These are phyloP conservation scores for Fistulinella cinereoalba DNA, from an alignment of 1,284 basidiomycete genomes.

Conservation along the genomic window DNA sequence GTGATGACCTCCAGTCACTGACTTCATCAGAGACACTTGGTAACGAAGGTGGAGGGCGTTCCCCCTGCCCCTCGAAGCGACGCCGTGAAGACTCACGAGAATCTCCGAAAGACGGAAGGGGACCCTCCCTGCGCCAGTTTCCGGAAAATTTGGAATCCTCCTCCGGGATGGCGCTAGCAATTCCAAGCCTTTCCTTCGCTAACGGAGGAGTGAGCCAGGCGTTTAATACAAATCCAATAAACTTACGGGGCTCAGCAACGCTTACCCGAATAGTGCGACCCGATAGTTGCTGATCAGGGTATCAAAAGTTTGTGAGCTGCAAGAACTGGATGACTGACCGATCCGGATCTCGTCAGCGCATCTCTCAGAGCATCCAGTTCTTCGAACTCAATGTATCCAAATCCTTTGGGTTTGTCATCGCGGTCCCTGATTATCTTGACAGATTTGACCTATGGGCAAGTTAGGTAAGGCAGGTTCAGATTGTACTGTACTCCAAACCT, in stretches of 20 bases:
- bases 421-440: slow-evolving; percentile 92
- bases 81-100: slow-evolving; percentile 61
- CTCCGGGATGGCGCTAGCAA: slow-evolving; percentile 44
- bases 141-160: slow-evolving; percentile 74
- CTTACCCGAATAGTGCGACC: slow-evolving; percentile 85
- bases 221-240: slow-evolving; percentile 1
- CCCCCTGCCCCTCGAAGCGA: slow-evolving; percentile 55
- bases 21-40: slow-evolving; percentile 53
- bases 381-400: slow-evolving; percentile 95
- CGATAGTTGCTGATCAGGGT: slow-evolving; percentile 55
- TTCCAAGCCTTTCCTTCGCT: slow-evolving; percentile 73
- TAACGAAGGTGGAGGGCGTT: slow-evolving; percentile 36
- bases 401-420: slow-evolving; percentile 93
- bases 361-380: slow-evolving; percentile 82
- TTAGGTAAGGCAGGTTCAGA: neutral
- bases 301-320: slow-evolving; percentile 4
- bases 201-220: slow-evolving; percentile 6
- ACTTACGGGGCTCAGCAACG: slow-evolving; percentile 93
- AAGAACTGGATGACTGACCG: slow-evolving; percentile 42
- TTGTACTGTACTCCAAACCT: slow-evolving; percentile 43
- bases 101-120: slow-evolving; percentile 63
- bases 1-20: slow-evolving; percentile 70
- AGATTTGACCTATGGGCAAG: slow-evolving; percentile 61
- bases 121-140: slow-evolving; percentile 87
- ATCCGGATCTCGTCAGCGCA: slow-evolving; percentile 59